Evolutionary conservation across 2,329 filamentous ascomycete genomes (phyloP).

Genomic region (Phyllachora maydis): DNA sequence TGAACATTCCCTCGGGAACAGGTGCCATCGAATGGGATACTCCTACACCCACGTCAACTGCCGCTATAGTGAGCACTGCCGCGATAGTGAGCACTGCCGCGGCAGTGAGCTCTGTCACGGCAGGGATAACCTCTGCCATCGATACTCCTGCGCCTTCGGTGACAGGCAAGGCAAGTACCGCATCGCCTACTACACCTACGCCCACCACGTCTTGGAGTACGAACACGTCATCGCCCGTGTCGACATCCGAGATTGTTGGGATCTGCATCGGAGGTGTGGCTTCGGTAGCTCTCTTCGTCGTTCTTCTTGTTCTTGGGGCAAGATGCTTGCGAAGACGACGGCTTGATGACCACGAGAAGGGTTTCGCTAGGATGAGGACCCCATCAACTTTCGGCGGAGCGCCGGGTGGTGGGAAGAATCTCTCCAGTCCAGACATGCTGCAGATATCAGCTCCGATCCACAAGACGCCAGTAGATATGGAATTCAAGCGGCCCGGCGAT

Average conservation of each 20-base stretch:
- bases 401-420: too few relatives aligned
- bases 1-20: slow-evolving; percentile 18
- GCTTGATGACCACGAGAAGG: slow-evolving; percentile 13
- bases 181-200: slow-evolving; percentile 2
- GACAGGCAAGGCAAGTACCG: too few relatives aligned
- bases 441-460: slow-evolving; percentile 20
- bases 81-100: slow-evolving; percentile 1
- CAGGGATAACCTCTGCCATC: too few relatives aligned
- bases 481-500: slow-evolving; percentile 5
- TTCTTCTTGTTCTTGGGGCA: slow-evolving; percentile 23
- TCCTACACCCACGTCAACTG: slow-evolving; percentile 2
- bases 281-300: slow-evolving; percentile 22
- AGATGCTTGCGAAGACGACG: slow-evolving; percentile 18
- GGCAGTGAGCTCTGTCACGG: too few relatives aligned
- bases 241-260: slow-evolving; percentile 24
- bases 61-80: slow-evolving; percentile 27
- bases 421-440: too few relatives aligned
- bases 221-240: background rate
- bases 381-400: slow-evolving; percentile 10
- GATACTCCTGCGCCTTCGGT: too few relatives aligned
- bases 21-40: slow-evolving; percentile 13
- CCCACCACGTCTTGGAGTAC: slow-evolving; percentile 1
- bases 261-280: slow-evolving; percentile 33
- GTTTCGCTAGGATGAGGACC: slow-evolving; percentile 16
- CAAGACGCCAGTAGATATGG: slow-evolving; percentile 8